Percentiles rank a stretch among this genome's conserved stretches.
Evolutionary conservation across 108 stramenopile species (phyloP).

Genomic region (Fistulifera pelliculosa): DNA sequence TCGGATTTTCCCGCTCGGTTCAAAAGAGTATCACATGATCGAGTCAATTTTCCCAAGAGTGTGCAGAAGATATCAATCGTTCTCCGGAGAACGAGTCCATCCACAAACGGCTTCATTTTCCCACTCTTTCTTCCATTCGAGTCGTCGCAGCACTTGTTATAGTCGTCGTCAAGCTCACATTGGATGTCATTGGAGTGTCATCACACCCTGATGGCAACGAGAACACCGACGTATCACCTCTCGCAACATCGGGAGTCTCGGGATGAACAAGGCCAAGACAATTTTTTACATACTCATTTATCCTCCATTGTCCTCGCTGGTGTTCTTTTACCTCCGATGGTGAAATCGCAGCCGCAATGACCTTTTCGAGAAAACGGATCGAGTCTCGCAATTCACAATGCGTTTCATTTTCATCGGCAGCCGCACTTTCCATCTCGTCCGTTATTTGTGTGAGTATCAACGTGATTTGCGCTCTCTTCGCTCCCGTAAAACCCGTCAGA

Average conservation of each 20-base stretch:
- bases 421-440: slow-evolving; percentile 4
- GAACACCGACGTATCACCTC: slow-evolving; percentile 49
- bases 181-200: slow-evolving; percentile 44
- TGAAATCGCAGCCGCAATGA: neutral
- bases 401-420: neutral
- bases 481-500: slow-evolving; percentile 10
- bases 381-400: slow-evolving; percentile 2
- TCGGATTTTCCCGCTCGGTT: neutral
- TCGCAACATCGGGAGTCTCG: slow-evolving; percentile 17
- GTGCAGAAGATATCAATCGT: slow-evolving; percentile 10
- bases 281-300: too few relatives aligned
- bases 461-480: neutral
- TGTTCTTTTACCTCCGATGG: too few relatives aligned
- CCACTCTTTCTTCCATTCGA: slow-evolving; percentile 1
- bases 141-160: slow-evolving; percentile 19
- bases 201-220: slow-evolving; percentile 39
- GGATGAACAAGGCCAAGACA: slow-evolving; percentile 10
- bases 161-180: slow-evolving; percentile 36
- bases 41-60: slow-evolving; percentile 2
- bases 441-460: slow-evolving; percentile 1
- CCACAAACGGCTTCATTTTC: neutral
- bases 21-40: neutral
- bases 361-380: neutral
- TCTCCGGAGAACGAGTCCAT: slow-evolving; percentile 11
- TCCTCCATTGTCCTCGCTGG: too few relatives aligned